Percentiles rank a stretch among this genome's conserved stretches.
These are phyloP conservation scores for Hericium alpestre DNA, from an alignment of 768 basidiomycete species.

Conservation along the genomic window DNA sequence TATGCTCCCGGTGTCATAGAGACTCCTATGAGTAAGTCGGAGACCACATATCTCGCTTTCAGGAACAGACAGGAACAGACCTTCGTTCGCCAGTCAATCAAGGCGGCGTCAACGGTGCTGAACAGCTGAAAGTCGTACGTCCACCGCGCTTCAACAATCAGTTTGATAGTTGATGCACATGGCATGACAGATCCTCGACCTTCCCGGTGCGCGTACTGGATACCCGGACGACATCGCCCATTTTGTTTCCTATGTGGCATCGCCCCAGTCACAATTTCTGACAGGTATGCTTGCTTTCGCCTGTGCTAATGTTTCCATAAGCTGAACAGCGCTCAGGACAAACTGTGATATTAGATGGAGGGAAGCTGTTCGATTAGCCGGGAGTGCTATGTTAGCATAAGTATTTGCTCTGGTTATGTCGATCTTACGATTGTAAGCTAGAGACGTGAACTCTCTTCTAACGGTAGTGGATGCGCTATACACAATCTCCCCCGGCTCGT, in stretches of 20 bases:
- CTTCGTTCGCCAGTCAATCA: neutral
- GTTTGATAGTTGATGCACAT: neutral
- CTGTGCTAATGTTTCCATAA: no score
- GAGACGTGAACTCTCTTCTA: no score
- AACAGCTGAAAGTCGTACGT: conserved; percentile 4
- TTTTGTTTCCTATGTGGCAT: conserved; percentile 12
- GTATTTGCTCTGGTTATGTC: no score
- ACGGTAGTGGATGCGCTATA: no score
- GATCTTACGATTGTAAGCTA: no score
- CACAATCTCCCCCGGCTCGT: no score
- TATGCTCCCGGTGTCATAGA: conserved; percentile 15
- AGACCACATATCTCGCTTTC: neutral
- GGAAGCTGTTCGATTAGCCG: no score
- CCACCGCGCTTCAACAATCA: no score
- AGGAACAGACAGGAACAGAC: neutral
- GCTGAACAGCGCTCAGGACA: no score
- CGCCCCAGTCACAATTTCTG: conserved; percentile 9
- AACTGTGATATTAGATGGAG: no score
- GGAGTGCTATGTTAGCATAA: no score
- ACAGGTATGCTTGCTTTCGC: conserved; percentile 2
- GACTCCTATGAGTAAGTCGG: conserved; percentile 9
- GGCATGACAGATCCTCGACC: neutral
- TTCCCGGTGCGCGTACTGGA: conserved; percentile 2
- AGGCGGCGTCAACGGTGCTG: neutral
- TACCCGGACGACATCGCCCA: conserved; percentile 9